A percentile compares a stretch with the other conserved stretches of the same genome.
Conservation (phyloP, 768 basidiomycete genomes). For the Amanita pseudoporphyria region DNA sequence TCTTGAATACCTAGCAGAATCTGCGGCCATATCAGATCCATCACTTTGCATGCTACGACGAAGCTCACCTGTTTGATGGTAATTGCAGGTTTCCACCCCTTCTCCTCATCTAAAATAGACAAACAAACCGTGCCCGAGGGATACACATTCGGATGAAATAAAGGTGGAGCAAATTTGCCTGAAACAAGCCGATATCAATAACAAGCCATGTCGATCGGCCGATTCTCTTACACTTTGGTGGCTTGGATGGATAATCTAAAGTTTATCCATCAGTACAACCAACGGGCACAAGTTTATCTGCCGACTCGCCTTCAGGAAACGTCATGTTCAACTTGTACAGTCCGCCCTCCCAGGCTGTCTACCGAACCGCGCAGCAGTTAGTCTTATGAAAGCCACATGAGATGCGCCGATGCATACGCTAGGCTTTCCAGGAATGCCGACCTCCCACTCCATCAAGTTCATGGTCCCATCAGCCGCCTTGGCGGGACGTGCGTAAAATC, state of each 20-base stretch:
- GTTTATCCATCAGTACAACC: background rate
- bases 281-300: background rate
- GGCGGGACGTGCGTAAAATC: conserved; percentile 91
- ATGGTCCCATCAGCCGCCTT: conserved; percentile 89
- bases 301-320: conserved; percentile 84
- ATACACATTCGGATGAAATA: conserved; percentile 98
- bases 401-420: conserved; percentile 43
- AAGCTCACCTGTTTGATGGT: conserved; percentile 88
- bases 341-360: conserved; percentile 99
- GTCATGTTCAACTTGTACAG: conserved; percentile 88
- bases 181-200: conserved; percentile 3
- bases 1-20: conserved; percentile 96
- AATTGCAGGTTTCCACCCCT: conserved; percentile 97
- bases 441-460: conserved; percentile 98
- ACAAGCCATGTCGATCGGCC: background rate
- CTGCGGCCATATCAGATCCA: conserved; percentile 29
- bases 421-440: conserved; percentile 92
- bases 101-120: conserved; percentile 97
- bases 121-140: conserved; percentile 98
- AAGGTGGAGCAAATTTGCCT: conserved; percentile 95
- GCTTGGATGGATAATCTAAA: conserved; percentile 90
- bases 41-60: background rate
- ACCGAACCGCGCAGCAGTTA: conserved; percentile 6
- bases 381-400: conserved; percentile 11
- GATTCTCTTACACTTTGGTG: conserved; percentile 68